Evolutionary conservation across 768 basidiomycete genomes (phyloP).

Genomic region (Kondoa subrosea): DNA sequence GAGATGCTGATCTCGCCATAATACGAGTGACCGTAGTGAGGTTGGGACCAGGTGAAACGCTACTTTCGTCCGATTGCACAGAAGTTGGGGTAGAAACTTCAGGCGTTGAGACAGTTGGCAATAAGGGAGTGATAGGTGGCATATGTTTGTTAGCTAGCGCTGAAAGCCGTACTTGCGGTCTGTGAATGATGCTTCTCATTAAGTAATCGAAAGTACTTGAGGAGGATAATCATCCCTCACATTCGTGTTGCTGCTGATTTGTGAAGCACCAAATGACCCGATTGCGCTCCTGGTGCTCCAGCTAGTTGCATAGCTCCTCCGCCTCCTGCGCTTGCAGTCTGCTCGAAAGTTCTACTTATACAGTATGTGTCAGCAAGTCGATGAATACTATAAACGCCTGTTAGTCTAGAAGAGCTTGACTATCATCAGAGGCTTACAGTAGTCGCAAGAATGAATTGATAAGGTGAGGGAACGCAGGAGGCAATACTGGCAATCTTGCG

Average conservation of each 20-base stretch:
- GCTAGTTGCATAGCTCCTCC: background rate
- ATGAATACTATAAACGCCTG: too few relatives aligned
- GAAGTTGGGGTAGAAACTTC: conserved; percentile 6
- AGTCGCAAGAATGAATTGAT: conserved; percentile 25
- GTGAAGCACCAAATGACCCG: background rate
- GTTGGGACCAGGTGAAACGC: background rate
- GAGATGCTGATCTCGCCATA: background rate
- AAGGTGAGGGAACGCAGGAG: conserved; percentile 14
- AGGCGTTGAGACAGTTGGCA: conserved; percentile 3
- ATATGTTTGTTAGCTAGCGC: conserved; percentile 16
- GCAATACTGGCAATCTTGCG: background rate
- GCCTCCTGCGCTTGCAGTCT: background rate
- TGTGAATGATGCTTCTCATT: background rate
- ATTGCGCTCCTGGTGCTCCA: background rate
- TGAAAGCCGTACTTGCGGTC: background rate
- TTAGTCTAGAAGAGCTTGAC: too few relatives aligned
- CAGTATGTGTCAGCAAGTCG: conserved; percentile 24
- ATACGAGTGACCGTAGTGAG: background rate
- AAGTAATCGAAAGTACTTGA: background rate
- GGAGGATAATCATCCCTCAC: background rate
- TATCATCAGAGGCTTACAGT: too few relatives aligned
- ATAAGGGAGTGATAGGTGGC: conserved; percentile 14
- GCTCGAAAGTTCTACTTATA: conserved; percentile 23
- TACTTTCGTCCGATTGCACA: background rate
- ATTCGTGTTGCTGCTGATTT: background rate